These are phyloP conservation scores for Corylus americana DNA, from an alignment of 306 rosid species.

Conservation along the genomic window DNA sequence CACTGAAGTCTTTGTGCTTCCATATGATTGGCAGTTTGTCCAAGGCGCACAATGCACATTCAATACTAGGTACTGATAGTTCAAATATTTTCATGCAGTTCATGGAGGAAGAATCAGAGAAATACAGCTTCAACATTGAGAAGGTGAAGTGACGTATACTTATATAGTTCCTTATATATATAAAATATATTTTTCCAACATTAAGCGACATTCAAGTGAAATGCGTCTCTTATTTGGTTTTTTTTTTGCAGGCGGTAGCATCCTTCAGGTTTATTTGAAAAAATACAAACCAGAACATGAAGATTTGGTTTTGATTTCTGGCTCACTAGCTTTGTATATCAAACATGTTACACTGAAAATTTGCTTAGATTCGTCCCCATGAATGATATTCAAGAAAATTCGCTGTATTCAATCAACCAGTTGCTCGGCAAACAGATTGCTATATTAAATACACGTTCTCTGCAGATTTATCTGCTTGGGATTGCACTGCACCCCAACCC, in stretches of 20 bases:
- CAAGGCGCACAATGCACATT: neutral
- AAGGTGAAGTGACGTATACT: slow-evolving; percentile 44
- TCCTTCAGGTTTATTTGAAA: slow-evolving; percentile 67
- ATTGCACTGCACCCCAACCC: neutral
- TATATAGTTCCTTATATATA: neutral
- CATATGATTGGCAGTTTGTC: neutral
- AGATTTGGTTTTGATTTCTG: neutral
- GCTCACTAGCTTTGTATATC: neutral
- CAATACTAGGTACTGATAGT: neutral
- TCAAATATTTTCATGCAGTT: slow-evolving; percentile 41
- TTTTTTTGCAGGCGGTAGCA: slow-evolving; percentile 64
- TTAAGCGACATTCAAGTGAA: neutral
- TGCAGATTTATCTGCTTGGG: neutral
- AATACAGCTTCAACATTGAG: slow-evolving; percentile 57
- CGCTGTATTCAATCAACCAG: neutral
- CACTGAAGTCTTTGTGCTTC: neutral
- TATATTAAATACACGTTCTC: neutral
- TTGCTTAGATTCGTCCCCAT: neutral
- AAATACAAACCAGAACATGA: neutral
- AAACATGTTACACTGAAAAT: neutral
- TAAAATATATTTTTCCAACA: no score
- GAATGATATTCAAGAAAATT: neutral
- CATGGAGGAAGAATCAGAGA: slow-evolving; percentile 64
- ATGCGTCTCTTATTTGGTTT: slow-evolving; percentile 21
- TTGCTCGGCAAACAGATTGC: neutral